Evolutionary conservation across 768 basidiomycete genomes (phyloP).

Genomic region (Kwoniella pini): DNA sequence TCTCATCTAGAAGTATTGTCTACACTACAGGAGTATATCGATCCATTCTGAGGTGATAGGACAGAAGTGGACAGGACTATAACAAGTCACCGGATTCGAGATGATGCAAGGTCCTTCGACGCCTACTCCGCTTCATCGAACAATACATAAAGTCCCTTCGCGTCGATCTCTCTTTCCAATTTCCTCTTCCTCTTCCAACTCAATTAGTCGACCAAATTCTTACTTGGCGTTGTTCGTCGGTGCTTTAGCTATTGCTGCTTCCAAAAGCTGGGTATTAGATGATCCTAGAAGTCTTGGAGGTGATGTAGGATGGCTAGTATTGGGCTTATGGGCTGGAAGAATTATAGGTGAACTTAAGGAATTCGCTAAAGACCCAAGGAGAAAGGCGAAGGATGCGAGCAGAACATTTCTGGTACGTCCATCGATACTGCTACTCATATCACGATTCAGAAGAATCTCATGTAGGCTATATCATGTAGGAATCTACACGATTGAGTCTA

Average conservation of each 20-base stretch:
- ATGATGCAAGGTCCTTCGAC: constrained; percentile 11
- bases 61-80: too few species aligned
- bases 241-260: constrained; percentile 32
- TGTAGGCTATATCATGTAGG: neutral
- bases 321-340: constrained; percentile 32
- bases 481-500: neutral
- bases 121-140: constrained; percentile 22
- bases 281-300: constrained; percentile 14
- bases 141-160: constrained; percentile 15
- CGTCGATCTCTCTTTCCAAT: neutral
- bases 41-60: too few species aligned
- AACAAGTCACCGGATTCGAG: too few species aligned
- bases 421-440: neutral
- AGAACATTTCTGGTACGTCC: neutral
- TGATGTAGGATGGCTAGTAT: constrained; percentile 33
- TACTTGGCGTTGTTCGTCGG: constrained; percentile 27
- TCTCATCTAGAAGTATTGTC: too few species aligned
- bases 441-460: neutral
- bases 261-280: constrained; percentile 30
- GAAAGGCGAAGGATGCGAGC: constrained; percentile 21
- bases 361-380: constrained; percentile 11
- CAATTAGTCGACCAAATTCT: constrained; percentile 10
- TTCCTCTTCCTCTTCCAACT: neutral
- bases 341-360: constrained; percentile 21
- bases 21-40: too few species aligned